These are phyloP conservation scores for Brassica juncea DNA, from an alignment of 345 rosid species.

Conservation along the genomic window DNA sequence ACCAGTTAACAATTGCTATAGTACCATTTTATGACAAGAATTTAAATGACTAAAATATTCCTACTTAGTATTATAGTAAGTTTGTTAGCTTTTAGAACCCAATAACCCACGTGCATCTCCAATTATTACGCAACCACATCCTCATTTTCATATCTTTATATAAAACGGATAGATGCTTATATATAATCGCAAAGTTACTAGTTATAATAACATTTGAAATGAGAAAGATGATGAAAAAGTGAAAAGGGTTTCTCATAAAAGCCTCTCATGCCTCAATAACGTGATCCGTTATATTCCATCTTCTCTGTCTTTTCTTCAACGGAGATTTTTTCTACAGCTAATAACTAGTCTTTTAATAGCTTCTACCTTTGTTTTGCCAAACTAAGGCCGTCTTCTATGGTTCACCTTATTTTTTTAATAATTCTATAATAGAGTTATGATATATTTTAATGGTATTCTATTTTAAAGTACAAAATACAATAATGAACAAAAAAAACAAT, in stretches of 20 bases:
- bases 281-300: slow-evolving; percentile 63
- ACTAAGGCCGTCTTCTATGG: not conserved
- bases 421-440: too few relatives aligned
- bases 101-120: slow-evolving; percentile 60
- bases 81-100: slow-evolving; percentile 20
- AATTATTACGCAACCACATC: slow-evolving; percentile 54
- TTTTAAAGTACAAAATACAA: too few relatives aligned
- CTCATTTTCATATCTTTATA: slow-evolving; percentile 34
- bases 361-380: not conserved
- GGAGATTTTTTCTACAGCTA: slow-evolving; percentile 39
- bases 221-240: slow-evolving; percentile 24
- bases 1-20: too few relatives aligned
- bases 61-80: slow-evolving; percentile 15
- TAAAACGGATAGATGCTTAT: not conserved
- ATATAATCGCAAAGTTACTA: slow-evolving; percentile 26
- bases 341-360: not conserved
- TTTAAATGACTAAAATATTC: not conserved
- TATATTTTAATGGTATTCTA: too few relatives aligned
- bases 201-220: slow-evolving; percentile 26
- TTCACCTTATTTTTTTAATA: too few relatives aligned
- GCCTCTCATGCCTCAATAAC: slow-evolving; percentile 54
- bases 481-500: too few relatives aligned
- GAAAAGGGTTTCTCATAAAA: slow-evolving; percentile 26
- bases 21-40: not conserved
- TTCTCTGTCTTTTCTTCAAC: slow-evolving; percentile 47